A percentile compares a stretch with the other conserved stretches of the same genome.
Evolutionary conservation across 2,329 filamentous ascomycete genomes (phyloP).

Genomic region (Colletotrichum truncatum): DNA sequence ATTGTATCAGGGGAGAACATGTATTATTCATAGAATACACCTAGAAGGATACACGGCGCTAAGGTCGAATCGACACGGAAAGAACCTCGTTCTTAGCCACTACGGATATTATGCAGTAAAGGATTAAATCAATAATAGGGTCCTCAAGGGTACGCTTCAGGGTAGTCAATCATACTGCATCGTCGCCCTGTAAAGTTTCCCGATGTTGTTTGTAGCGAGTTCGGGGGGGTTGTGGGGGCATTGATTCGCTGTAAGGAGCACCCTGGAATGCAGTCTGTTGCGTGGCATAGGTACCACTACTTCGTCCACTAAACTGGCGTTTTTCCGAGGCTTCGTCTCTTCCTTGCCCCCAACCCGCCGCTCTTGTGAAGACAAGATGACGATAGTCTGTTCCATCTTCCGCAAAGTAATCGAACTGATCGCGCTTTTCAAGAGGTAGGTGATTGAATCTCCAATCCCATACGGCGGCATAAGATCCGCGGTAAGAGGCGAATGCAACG

Average conservation of each 20-base stretch:
- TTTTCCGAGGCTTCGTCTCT: neutral
- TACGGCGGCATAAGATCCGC: slow-evolving; percentile 72
- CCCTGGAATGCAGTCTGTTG: neutral
- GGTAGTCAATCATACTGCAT: neutral
- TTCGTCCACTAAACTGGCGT: neutral
- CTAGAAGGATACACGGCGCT: too few relatives aligned
- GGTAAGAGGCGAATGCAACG: slow-evolving; percentile 70
- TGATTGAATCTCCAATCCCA: slow-evolving; percentile 77
- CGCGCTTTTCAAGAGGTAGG: slow-evolving; percentile 58
- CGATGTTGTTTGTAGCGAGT: slow-evolving; percentile 5
- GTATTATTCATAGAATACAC: too few relatives aligned
- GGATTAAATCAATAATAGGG: too few relatives aligned
- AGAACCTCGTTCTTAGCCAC: too few relatives aligned
- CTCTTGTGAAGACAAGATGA: slow-evolving; percentile 3
- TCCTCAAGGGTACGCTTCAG: too few relatives aligned
- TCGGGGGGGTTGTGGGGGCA: neutral
- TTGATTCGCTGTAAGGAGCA: neutral
- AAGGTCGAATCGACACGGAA: too few relatives aligned
- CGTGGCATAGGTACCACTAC: slow-evolving; percentile 2
- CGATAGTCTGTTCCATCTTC: slow-evolving; percentile 4
- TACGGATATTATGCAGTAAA: too few relatives aligned
- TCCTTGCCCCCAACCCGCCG: slow-evolving; percentile 6
- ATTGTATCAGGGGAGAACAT: too few relatives aligned
- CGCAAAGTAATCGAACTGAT: slow-evolving; percentile 41
- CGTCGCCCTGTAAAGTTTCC: neutral